Base-by-base conservation (phyloP, 2,329 filamentous ascomycete genomes). In the Bretziella fagacearum region DNA sequence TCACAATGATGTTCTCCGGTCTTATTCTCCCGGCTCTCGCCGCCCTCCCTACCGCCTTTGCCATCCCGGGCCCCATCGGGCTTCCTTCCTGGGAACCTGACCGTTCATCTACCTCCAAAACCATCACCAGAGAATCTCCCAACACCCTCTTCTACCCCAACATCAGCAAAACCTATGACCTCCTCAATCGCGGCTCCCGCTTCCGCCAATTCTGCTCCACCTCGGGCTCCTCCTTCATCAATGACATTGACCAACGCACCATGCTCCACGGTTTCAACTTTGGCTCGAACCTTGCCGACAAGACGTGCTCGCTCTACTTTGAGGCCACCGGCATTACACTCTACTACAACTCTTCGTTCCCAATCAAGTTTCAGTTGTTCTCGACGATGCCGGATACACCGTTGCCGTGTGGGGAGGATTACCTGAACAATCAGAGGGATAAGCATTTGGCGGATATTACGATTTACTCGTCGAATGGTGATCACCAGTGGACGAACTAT, bases 221-320 rank as follows among this genome's bases (percentile, higher is more conserved):
- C 18, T 36, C 33, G 11, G 42, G 41, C 30, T 36, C 46, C n/a
- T 25, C 42, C 8, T 45, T 52, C 33, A 46, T 46, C 50, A 56
- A 58, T 52, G 42, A 30, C 2, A 54, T 55, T 45, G 50, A 56
- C 39, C 56, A 59, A 49, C 51, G 53, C 46, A 59, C 56, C 25
- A 53, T 57, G 37, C 57, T 59, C 32, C 26, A 58, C 22, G 58
- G 56, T 40, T 59, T 59, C 33, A 54, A 52, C n/a, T 58, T 59
- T 44, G 55, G 55, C 42, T 36, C 46, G 23, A 51, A 36, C 4
- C 46, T 52, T 1, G 32, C 48, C 8, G 56, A 55, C 37, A 54
- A 51, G 42, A 50, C 55, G 42, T 59, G 58, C 53, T 53, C 53
- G 23, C 53, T 60, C 35, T 46, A 50, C 42, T 59, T 50, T 33